Base-by-base conservation (phyloP, 2,329 filamentous ascomycete species). In the Drechslerella coelobrocha region DNA sequence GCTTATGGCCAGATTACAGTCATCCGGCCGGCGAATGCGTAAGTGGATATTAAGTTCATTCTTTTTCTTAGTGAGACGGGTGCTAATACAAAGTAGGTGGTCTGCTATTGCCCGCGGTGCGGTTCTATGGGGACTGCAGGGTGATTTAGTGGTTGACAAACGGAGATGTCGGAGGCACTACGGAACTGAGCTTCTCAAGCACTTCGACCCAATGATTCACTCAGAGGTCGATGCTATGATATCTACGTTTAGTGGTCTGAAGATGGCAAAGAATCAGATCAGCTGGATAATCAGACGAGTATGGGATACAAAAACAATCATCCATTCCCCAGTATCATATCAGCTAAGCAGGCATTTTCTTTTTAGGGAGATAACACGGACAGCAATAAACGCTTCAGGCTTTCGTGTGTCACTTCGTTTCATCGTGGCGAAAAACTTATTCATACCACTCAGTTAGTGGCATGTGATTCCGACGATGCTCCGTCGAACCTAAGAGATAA, bases 211-310 rank as follows among this genome's bases (percentile, higher is more conserved):
- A 26, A 51, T 60, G 41, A 52, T 72, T 10, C 68, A 72, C 31
- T 63, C 59, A 1, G 68, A 72, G 29, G 53, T 72, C 14, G 68
- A 72, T 45, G 68, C 68, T 7, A 72, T 72, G 68, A 65, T 65
- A n/a, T 72, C 68, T n/a, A 72, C 68, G 3, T 72, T 72, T 23
- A 72, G 60, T 27, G 68, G 68, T 2, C n/a, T 72, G 14, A 72
- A 72, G 24, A 72, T 72, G 68, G 68, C 68, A 4, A 63, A 65
- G 34, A 72, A 72, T 31, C 68, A 72, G 23, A 63, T 72, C 10
- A 72, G 68, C 27, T 72, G 68, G 68, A 72, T 72, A 19, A 72
- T 72, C 29, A 65, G 60, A 31, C 65, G 61, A 41, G 68, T 65
- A 61, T 10, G 66, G n/a, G n/a, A 10, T 3, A 10, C 19, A 23